These are phyloP conservation scores for Lophium mytilinum DNA, from an alignment of 495 filamentous ascomycete species.

Conservation along the genomic window DNA sequence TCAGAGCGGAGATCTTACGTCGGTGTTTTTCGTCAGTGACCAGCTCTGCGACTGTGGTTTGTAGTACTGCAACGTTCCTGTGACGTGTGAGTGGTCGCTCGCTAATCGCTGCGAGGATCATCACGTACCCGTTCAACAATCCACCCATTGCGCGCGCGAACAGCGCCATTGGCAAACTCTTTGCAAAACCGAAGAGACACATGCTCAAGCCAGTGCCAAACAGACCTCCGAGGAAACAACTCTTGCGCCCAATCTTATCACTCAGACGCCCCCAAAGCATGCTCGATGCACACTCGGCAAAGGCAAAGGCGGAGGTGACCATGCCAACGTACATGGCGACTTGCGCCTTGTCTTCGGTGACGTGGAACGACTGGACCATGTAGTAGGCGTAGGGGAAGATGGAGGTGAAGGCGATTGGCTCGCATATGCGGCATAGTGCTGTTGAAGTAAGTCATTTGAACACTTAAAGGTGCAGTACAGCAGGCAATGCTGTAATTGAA, in stretches of 20 bases:
- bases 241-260: constrained; percentile 87
- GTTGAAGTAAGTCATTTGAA: not conserved
- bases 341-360: constrained; percentile 65
- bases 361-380: constrained; percentile 89
- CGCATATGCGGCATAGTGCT: constrained; percentile 93
- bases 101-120: not conserved
- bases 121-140: constrained; percentile 76
- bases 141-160: constrained; percentile 84
- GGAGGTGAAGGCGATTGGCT: constrained; percentile 98
- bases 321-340: constrained; percentile 91
- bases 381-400: constrained; percentile 99
- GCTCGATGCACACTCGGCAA: constrained; percentile 86
- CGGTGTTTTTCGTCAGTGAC: constrained; percentile 88
- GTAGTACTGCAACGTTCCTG: constrained; percentile 84
- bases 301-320: constrained; percentile 93
- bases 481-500: not conserved
- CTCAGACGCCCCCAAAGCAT: constrained; percentile 90
- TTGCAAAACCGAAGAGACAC: constrained; percentile 85
- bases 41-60: constrained; percentile 90
- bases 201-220: constrained; percentile 89
- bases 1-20: constrained; percentile 43
- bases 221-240: constrained; percentile 79
- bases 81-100: not conserved
- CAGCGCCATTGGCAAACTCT: constrained; percentile 73
- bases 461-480: too few species aligned